A percentile compares a stretch with the other conserved stretches of the same genome.
These are phyloP conservation scores for Marchantia polymorpha DNA, from an alignment of 225 moss, liverwort and hornwort genomes.

Conservation along the genomic window DNA sequence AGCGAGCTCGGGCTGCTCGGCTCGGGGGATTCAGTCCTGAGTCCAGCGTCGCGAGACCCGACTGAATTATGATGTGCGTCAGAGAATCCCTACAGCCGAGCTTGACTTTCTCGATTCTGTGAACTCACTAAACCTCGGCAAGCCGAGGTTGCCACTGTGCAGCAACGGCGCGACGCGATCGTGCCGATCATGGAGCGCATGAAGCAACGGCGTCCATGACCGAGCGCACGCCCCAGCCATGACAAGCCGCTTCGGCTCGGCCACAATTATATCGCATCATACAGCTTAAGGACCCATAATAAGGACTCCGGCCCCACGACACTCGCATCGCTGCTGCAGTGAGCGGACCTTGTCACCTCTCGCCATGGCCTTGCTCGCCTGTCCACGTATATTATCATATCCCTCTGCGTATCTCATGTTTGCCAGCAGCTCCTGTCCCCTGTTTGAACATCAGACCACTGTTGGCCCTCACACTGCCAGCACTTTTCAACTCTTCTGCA, in stretches of 20 bases:
- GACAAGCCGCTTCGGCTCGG: neutral
- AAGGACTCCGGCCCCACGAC: conserved; percentile 15
- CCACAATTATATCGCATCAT: conserved; percentile 18
- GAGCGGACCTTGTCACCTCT: neutral
- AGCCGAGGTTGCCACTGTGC: neutral
- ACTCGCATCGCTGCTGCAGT: conserved; percentile 7
- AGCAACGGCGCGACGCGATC: conserved; percentile 17
- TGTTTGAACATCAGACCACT: neutral
- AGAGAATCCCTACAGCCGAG: neutral
- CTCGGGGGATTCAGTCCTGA: too few species aligned
- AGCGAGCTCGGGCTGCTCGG: too few species aligned
- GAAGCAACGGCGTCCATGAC: conserved; percentile 14
- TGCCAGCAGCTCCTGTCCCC: conserved; percentile 11
- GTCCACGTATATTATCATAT: conserved; percentile 16
- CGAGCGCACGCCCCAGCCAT: conserved; percentile 10
- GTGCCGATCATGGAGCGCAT: conserved; percentile 6
- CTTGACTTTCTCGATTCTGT: neutral
- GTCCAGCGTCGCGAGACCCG: too few species aligned
- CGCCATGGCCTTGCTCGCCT: neutral
- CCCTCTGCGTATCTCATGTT: conserved; percentile 7
- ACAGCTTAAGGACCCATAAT: neutral
- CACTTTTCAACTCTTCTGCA: neutral
- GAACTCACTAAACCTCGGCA: neutral
- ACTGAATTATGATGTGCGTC: neutral
- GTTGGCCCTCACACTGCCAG: neutral